A percentile compares a stretch with the other conserved stretches of the same genome.
Conservation (phyloP, 2,329 filamentous ascomycete species). For the Diplodia seriata region DNA sequence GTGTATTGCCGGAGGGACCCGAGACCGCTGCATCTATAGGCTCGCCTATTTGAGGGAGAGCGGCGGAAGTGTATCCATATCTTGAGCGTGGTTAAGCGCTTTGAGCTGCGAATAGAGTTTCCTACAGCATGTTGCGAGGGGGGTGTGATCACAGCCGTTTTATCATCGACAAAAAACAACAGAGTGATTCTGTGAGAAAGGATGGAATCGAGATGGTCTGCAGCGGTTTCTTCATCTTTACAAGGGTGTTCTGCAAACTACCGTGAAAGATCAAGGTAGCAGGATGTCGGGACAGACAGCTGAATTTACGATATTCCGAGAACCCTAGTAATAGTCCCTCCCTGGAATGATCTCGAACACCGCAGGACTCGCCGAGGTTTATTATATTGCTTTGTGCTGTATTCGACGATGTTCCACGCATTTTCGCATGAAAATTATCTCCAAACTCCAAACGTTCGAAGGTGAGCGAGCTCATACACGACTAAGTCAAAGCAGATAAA, state of each 20-base stretch:
- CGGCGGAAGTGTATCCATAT: conserved; percentile 26
- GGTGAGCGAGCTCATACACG: no score
- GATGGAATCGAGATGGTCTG: neutral
- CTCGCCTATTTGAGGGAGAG: neutral
- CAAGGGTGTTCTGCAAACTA: neutral
- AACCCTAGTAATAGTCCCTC: neutral
- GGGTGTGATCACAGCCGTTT: neutral
- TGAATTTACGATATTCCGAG: neutral
- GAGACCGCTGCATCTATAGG: neutral
- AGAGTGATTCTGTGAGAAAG: neutral
- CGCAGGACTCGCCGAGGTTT: neutral
- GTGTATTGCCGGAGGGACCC: neutral
- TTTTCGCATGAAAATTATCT: no score
- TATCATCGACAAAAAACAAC: neutral
- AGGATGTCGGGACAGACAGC: neutral
- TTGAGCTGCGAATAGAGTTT: conserved; percentile 25
- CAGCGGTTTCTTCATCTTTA: neutral
- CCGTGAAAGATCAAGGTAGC: neutral
- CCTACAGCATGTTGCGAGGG: neutral
- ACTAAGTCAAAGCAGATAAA: no score
- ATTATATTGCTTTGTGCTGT: neutral
- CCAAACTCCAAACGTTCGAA: no score
- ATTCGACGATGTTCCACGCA: no score
- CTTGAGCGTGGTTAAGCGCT: neutral
- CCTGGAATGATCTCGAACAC: neutral